Evolutionary conservation across 768 basidiomycete genomes (phyloP), one percentile per base, ranked within the genome.

Genomic region (Leccinum uliginosum): DNA sequence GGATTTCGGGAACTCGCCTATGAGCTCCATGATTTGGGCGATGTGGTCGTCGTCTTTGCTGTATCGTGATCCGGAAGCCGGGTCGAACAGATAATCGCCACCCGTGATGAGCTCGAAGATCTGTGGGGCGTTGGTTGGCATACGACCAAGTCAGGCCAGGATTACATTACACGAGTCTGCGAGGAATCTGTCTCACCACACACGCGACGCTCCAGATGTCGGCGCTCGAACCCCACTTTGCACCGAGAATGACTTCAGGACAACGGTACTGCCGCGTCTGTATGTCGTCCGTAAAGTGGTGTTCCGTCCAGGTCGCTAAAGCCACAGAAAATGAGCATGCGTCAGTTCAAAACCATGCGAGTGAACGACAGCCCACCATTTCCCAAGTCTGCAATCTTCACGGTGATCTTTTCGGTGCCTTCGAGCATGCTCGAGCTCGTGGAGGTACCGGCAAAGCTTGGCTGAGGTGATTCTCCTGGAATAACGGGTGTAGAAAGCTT

Each of bases 201-300:
- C 93, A 96, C 1, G 95, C 88, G 0, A 98, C 89, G 65, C 90
- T 93, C 97, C 97, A 99, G 23, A 97, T 85, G 73, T 99, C 97
- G 24, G 93, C 94, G 63, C 90, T 93, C 11, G 93, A 79, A 5
- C 93, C 91, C 96, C 96, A 99, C 63, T 92, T 91, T 2, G 93
- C 92, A 45, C 96, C 96, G 1, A 98, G 78, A 48, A 99, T 95
- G 57, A 98, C 96, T 72, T 99, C 96, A 1, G 97, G 96, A 77
- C 92, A 93, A 26, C 97, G 85, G 71, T 98, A 98, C 67, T 98
- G 97, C 66, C 96, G 76, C 26, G 97, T 99, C 75, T 98, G 90
- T 64, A 98, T 98, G 66, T 98, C 97, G 73, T 99, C 96, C 44
- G 97, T 98, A 62, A 98, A 99, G 69, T 98, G 97, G 62, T 98